Evolutionary conservation across 805 yeast genomes (phyloP), one percentile per base, ranked within the genome.

Genomic region (Candida xiaguanensis): DNA sequence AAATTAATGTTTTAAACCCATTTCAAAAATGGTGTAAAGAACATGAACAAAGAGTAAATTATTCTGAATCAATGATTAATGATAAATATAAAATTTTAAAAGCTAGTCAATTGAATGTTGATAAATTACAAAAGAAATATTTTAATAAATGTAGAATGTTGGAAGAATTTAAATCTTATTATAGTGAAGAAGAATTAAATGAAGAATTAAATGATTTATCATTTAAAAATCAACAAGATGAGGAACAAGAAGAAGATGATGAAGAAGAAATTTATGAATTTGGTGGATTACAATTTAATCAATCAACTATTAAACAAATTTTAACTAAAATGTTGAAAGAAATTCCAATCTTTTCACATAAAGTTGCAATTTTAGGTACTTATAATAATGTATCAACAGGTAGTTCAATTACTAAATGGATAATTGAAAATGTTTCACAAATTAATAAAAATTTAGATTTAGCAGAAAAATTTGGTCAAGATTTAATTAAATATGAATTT

Each of bases 391-490:
- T 78, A 2, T 72, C 79, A 9, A 66, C 78, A 3, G 93, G 93
- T 1, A 68, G 78, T 14, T 64, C 70, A 4, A 78, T 84, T 29
- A 74, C 80, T 2, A 70, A 70, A 35, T 82, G 85, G 84, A 52
- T 82, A 13, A 71, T 71, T 44, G 66, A 65, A 35, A 69, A 73
- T 47, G 52, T 65, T 46, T 55, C 65, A 4, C 67, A 63, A 17
- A 55, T 77, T 30, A 64, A 67, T 9, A 58, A 71, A 3, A 65
- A 74, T 44, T 58, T 79, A 22, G 82, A 74, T 14, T 70, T 69
- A 45, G 85, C 86, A 8, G 96, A 87, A 59, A 51, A 50, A 9
- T 76, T 83, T 54, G 95, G 95, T 14, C 93, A 85, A 54, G 85
- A 77, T 52, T 66, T 86, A 41, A 60, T 85, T 17, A 61, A 71